A percentile compares a stretch with the other conserved stretches of the same genome.
These are phyloP conservation scores for Xylariaceae sp. DNA, from an alignment of 2,329 filamentous ascomycete genomes.

Conservation along the genomic window DNA sequence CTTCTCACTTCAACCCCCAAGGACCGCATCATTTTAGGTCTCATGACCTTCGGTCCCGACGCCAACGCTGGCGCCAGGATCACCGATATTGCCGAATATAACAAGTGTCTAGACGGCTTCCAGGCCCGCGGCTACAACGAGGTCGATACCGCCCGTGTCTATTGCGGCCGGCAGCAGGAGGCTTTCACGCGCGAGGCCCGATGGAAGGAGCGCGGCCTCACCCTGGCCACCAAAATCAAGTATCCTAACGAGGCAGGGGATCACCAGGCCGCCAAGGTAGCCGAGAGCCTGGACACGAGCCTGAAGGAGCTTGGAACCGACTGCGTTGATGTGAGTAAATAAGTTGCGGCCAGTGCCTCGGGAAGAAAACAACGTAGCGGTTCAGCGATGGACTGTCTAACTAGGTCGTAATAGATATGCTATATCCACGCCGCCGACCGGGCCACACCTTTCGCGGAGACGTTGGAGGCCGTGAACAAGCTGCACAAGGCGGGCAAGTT, in stretches of 20 bases:
- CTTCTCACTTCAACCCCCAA: conserved; percentile 44
- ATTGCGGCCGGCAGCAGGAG: conserved; percentile 70
- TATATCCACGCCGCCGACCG: conserved; percentile 71
- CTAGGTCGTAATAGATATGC: conserved; percentile 47
- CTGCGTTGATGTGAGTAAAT: conserved; percentile 57
- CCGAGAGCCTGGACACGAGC: conserved; percentile 61
- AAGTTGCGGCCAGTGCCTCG: too few species aligned
- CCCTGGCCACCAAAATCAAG: conserved; percentile 68
- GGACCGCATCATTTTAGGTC: conserved; percentile 72
- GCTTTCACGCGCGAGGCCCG: conserved; percentile 68
- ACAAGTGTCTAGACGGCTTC: conserved; percentile 68
- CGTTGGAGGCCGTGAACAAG: conserved; percentile 71
- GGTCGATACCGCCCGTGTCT: conserved; percentile 76
- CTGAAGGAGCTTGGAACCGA: conserved; percentile 69
- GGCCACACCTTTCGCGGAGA: conserved; percentile 71
- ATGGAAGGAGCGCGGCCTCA: conserved; percentile 76
- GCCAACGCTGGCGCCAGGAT: conserved; percentile 63
- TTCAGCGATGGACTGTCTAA: too few species aligned
- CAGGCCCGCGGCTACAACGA: conserved; percentile 79
- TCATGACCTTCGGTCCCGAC: conserved; percentile 79
- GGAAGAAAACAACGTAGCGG: too few species aligned
- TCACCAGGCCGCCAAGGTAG: conserved; percentile 62
- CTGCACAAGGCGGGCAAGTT: conserved; percentile 86
- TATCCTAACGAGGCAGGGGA: conserved; percentile 59
- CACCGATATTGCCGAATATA: conserved; percentile 63